Conservation (phyloP, 1,284 basidiomycete genomes). For the Gastroboletus turbinatus region DNA sequence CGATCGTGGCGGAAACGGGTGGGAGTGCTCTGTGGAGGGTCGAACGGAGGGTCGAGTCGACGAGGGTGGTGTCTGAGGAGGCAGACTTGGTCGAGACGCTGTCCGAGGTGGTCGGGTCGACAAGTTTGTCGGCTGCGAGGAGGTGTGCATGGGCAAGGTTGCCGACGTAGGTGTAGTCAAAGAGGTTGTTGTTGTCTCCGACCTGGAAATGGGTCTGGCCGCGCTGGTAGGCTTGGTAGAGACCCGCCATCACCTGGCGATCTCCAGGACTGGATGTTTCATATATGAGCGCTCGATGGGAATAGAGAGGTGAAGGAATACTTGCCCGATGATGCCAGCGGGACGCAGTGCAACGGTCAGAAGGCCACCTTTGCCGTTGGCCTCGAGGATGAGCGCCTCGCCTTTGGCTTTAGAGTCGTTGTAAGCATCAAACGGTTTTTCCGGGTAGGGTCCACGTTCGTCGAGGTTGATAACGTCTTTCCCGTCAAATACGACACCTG, state of each 20-base stretch:
- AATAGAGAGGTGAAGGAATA: constrained; percentile 5
- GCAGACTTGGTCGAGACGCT: constrained; percentile 1
- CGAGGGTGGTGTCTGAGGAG: constrained; percentile 21
- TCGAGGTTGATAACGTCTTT: constrained; percentile 83
- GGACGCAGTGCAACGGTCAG: constrained; percentile 91
- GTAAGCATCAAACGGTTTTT: constrained; percentile 85
- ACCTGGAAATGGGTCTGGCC: constrained; percentile 93
- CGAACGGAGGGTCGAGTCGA: constrained; percentile 16
- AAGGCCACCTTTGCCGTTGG: constrained; percentile 82
- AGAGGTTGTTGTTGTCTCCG: constrained; percentile 91
- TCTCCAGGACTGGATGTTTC: constrained; percentile 74
- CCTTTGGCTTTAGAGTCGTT: constrained; percentile 96
- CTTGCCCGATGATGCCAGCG: constrained; percentile 95
- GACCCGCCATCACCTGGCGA: constrained; percentile 80
- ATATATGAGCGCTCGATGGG: background rate
- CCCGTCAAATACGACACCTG: constrained; percentile 91
- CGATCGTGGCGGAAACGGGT: constrained; percentile 63
- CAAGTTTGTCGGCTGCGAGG: constrained; percentile 87
- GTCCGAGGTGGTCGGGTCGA: constrained; percentile 35
- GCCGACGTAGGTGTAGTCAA: constrained; percentile 97
- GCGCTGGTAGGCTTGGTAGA: constrained; percentile 80
- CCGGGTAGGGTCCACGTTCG: constrained; percentile 82
- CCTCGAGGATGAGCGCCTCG: constrained; percentile 80
- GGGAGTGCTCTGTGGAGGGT: constrained; percentile 59
- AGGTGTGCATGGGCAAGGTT: constrained; percentile 96